phyloP scores from a whole-genome alignment of 176 grass and related monocot species.

The Tillandsia leiboldiana region DNA sequence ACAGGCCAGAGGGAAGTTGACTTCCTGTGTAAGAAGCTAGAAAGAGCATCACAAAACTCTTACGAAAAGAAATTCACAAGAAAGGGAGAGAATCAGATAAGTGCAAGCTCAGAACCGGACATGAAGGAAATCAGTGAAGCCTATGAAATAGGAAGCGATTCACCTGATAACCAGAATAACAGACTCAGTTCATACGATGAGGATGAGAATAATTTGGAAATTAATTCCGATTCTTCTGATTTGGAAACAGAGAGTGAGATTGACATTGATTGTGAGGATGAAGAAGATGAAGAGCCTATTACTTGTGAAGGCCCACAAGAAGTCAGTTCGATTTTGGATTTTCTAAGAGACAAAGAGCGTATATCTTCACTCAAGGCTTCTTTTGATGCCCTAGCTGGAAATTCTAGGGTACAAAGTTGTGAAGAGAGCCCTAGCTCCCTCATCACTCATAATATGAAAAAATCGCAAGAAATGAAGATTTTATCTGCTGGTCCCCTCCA shows the following conservation, averaged over 20 bases:
- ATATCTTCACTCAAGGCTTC: slow-evolving; percentile 62
- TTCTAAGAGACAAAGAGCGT: slow-evolving; percentile 43
- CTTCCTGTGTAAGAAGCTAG: slow-evolving; percentile 69
- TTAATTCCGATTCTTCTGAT: slow-evolving; percentile 49
- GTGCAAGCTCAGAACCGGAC: slow-evolving; percentile 36
- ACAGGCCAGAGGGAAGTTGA: slow-evolving; percentile 96
- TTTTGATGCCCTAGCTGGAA: slow-evolving; percentile 60
- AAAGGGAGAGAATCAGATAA: slow-evolving; percentile 9
- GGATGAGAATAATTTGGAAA: slow-evolving; percentile 32
- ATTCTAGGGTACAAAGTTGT: slow-evolving; percentile 17
- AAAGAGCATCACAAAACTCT: slow-evolving; percentile 35
- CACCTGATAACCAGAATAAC: slow-evolving; percentile 40
- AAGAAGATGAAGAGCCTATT: slow-evolving; percentile 48
- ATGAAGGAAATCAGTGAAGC: slow-evolving; percentile 86
- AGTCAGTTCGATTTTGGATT: slow-evolving; percentile 43
- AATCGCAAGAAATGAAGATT: slow-evolving; percentile 10
- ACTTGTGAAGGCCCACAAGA: slow-evolving; percentile 33
- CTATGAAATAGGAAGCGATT: slow-evolving; percentile 60
- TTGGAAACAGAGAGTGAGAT: slow-evolving; percentile 52
- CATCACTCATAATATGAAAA: slow-evolving; percentile 14
- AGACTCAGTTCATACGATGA: slow-evolving; percentile 53
- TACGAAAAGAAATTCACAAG: slow-evolving; percentile 32
- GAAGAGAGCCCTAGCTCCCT: slow-evolving; percentile 19
- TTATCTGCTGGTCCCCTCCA: slow-evolving; percentile 27
- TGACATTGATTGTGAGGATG: slow-evolving; percentile 53